Percentiles rank a stretch among this genome's conserved stretches.
Conservation (phyloP, 352 stramenopile species). For the Phytophthora agathidicida region DNA sequence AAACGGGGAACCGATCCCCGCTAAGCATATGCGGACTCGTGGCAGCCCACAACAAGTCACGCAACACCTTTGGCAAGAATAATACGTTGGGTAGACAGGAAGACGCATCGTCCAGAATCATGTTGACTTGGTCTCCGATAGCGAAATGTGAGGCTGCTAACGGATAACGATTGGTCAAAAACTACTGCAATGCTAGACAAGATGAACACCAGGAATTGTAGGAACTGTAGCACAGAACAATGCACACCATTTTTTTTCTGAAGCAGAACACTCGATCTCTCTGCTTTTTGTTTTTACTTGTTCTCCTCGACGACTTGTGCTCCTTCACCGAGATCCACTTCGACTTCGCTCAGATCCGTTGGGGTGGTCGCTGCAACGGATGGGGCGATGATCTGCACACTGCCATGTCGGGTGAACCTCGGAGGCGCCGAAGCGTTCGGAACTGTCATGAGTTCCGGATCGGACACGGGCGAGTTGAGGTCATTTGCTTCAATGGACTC, state of each 20-base stretch:
- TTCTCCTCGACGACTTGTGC: conserved; percentile 31
- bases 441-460: conserved; percentile 39
- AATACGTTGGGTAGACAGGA: conserved; percentile 12
- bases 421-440: conserved; percentile 40
- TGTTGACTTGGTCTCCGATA: conserved; percentile 18
- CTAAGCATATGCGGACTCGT: conserved; percentile 68
- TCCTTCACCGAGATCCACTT: conserved; percentile 35
- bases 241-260: conserved; percentile 15
- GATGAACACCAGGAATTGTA: not conserved
- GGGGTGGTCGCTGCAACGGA: conserved; percentile 27
- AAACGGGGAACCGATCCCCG: conserved; percentile 42
- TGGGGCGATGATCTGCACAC: conserved; percentile 64
- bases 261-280: conserved; percentile 1
- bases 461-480: conserved; percentile 28
- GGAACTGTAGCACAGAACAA: too few species aligned
- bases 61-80: conserved; percentile 58
- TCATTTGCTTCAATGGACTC: conserved; percentile 2
- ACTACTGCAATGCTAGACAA: not conserved
- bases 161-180: conserved; percentile 17
- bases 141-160: conserved; percentile 14
- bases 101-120: conserved; percentile 9
- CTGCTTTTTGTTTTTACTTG: conserved; percentile 22
- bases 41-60: conserved; percentile 68
- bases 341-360: conserved; percentile 38
- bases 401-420: conserved; percentile 66